phyloP scores from a whole-genome alignment of 495 filamentous ascomycete genomes.

The Alectoria sarmentosa region DNA sequence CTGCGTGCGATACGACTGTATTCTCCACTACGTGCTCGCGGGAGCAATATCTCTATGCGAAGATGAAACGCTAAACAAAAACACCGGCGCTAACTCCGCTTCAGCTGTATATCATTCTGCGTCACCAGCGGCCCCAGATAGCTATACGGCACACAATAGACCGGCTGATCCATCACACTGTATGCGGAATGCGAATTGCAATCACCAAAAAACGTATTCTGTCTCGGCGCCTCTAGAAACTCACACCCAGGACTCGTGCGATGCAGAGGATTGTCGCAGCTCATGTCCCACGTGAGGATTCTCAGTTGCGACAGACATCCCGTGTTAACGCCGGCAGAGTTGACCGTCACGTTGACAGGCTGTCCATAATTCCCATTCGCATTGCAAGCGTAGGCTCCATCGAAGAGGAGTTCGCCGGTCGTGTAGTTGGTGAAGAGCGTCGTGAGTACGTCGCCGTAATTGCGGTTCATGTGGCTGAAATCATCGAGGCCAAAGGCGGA shows the following conservation, averaged over 20 bases:
- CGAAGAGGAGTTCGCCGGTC: slow-evolving; percentile 22
- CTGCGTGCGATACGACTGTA: too few relatives aligned
- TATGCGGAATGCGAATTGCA: slow-evolving; percentile 17
- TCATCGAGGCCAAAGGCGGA: slow-evolving; percentile 21
- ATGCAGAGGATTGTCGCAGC: slow-evolving; percentile 8
- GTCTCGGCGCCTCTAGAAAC: slow-evolving; percentile 18
- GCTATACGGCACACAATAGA: slow-evolving; percentile 20
- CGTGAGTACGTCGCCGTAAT: slow-evolving; percentile 13
- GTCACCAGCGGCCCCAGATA: slow-evolving; percentile 22
- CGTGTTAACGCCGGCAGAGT: slow-evolving; percentile 15
- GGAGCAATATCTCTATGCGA: too few relatives aligned
- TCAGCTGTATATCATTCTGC: slow-evolving; percentile 3
- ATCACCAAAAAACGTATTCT: slow-evolving; percentile 7
- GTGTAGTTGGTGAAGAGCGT: slow-evolving; percentile 23
- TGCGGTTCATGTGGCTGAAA: slow-evolving; percentile 19
- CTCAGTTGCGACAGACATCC: slow-evolving; percentile 19
- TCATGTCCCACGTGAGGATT: slow-evolving; percentile 22
- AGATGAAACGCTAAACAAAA: too few relatives aligned
- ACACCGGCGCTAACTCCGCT: background rate
- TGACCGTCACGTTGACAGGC: slow-evolving; percentile 19
- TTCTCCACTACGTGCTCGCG: too few relatives aligned
- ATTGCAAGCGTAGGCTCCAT: slow-evolving; percentile 20
- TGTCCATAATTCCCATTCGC: slow-evolving; percentile 14
- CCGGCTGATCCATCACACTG: slow-evolving; percentile 20
- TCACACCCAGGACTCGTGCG: slow-evolving; percentile 9